Evolutionary conservation across 73 alveolate genomes (phyloP).

Genomic region (Urostyla sp.): DNA sequence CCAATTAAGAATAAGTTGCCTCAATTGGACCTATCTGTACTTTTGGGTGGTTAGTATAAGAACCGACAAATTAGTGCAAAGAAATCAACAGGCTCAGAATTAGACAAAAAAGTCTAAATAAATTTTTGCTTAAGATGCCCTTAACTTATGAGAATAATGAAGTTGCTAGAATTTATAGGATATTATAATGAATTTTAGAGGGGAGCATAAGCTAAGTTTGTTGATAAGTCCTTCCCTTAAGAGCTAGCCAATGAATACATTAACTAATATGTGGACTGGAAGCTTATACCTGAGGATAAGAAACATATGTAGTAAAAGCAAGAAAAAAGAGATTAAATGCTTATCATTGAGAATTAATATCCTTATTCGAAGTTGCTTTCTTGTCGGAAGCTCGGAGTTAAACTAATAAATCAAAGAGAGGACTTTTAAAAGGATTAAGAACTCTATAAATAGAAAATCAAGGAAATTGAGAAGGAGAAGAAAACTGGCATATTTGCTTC

Average conservation of each 20-base stretch:
- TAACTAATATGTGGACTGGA: conserved; percentile 51
- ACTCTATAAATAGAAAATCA: background rate
- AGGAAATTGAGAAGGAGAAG: background rate
- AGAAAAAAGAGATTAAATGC: background rate
- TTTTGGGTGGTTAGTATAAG: conserved; percentile 38
- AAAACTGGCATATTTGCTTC: conserved; percentile 20
- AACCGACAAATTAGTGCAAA: background rate
- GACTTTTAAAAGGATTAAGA: conserved; percentile 4
- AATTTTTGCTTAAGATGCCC: conserved; percentile 7
- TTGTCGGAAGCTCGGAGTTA: conserved; percentile 13
- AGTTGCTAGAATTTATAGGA: conserved; percentile 64
- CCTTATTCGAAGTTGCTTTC: conserved; percentile 15
- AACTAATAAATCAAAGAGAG: background rate
- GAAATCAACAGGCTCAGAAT: too few species aligned
- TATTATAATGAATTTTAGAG: conserved; percentile 59
- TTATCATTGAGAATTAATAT: conserved; percentile 15
- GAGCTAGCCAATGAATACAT: conserved; percentile 50
- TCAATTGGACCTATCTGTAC: background rate
- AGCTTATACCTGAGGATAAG: conserved; percentile 7
- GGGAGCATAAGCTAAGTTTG: conserved; percentile 15
- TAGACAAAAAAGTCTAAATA: background rate
- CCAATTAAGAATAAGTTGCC: conserved; percentile 21
- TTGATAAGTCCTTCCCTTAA: conserved; percentile 14
- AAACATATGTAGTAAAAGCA: background rate
- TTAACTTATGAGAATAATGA: conserved; percentile 28